Base-by-base conservation (phyloP, 208 protist species). In the Trypanosoma scelopori region DNA sequence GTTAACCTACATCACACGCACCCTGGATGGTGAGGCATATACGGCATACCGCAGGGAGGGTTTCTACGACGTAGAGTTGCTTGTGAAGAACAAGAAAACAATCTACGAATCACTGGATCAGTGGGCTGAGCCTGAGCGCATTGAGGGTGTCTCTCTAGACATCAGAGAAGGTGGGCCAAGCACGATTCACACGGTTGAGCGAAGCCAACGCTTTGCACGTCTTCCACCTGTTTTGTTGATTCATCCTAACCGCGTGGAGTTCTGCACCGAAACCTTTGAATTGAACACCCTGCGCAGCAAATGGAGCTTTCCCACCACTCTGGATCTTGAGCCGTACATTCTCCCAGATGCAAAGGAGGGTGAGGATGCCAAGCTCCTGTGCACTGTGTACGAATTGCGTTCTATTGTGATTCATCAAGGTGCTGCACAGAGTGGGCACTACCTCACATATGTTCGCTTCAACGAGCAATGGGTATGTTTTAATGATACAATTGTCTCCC, bases 181-280 rank as follows among this genome's bases (percentile, higher is more conserved):
- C 9, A 79, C 79, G 15, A 58, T 63, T 23, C 82, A 93, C 65
- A 87, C 75, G 22, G 82, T 94, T 50, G 85, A 96, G 43, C 85
- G 92, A 43, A 87, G 70, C 3, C 76, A 81, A 58, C 70, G 68
- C 41, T 93, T 97, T 62, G 53, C 81, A 0, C 62, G 81, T 25
- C 79, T 95, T 27, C 93, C 93, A 7, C 90, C 84, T 22, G 90
- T 98, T 55, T 78, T 98, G 7, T 65, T 92, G n/a, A 68, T 97
- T 27, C 91, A 97, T 61, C 87, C 93, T 5, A 96, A 95, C 55
- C 87, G 94, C 32, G 93, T 86, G 15, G 82, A 78, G 13, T 97
- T 92, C 68, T 87, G 94, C 62, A 82, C 82, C 69, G 73, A 87
- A 48, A 93, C 79, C 11, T 82, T 82, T 43, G 70, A 83, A 46